Evolutionary conservation across 495 filamentous ascomycete species (phyloP), one percentile per base, ranked within the genome.

Genomic region (Hypoxylon lienhwacheense): DNA sequence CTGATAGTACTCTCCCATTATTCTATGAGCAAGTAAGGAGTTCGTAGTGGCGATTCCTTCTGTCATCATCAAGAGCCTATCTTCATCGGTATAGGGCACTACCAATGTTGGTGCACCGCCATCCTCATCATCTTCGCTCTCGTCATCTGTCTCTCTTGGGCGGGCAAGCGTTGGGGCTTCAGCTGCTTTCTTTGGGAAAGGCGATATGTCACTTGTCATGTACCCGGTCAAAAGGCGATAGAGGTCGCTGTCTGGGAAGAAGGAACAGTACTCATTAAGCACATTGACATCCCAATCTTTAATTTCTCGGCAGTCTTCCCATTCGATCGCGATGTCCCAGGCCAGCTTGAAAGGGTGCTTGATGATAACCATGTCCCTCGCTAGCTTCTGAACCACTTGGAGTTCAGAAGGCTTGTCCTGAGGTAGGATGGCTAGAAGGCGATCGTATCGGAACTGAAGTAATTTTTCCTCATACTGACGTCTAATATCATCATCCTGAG

Each of bases 331-430:
- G 54, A 96, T 86, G 47, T 85, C 84, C 93, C 93, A 98, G 2
- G 93, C 93, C 16, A 95, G 74, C 48, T 86, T 81, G 70, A 87
- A 97, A 1, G 90, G 90, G 65, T 96, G 90, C 55, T 92, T 91
- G 65, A 98, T 88, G 55, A 97, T 91, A 39, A 98, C 92, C 84
- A 97, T 90, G 47, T 90, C 93, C 35, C 84, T 81, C 0, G 91
- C 91, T 33, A 90, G 69, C 43, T 85, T 86, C 62, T 80, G 69
- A 1, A 96, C 85, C 31, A 86, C 81, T 11, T 80, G 73, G 22
- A 86, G 77, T 63, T 95, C 90, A 3, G 70, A 68, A 2, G 66
- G 49, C 66, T 96, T 97, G 40, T 85, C 64, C 17, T 69, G 53
- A 11, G 84, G 78, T 3, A 85, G 83, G 12, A 86, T 67, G 34